phyloP scores from a whole-genome alignment of 495 filamentous ascomycete genomes.

The Penicillium verhagenii region DNA sequence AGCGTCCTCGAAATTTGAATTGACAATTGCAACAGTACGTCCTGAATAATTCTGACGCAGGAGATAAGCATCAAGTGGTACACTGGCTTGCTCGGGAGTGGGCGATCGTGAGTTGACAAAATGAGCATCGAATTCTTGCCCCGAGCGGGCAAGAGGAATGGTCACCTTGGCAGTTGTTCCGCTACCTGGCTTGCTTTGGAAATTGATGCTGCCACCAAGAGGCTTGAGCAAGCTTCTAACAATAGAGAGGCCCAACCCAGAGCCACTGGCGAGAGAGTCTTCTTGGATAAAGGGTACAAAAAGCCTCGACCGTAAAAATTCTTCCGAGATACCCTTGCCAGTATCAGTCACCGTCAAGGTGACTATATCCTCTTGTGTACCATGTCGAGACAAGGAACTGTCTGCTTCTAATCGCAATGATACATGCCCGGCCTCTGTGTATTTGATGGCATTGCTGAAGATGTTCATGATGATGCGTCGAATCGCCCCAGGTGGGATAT shows the following conservation, averaged over 20 bases:
- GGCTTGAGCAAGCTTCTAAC: constrained; percentile 41
- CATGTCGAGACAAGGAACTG: constrained; percentile 18
- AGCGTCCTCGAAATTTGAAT: constrained; percentile 22
- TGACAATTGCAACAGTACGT: constrained; percentile 33
- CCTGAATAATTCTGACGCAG: constrained; percentile 25
- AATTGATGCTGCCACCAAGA: constrained; percentile 40
- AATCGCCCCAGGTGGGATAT: constrained; percentile 60
- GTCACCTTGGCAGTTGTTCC: constrained; percentile 52
- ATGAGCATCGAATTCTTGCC: constrained; percentile 8
- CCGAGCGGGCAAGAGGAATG: constrained; percentile 36
- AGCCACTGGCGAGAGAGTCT: constrained; percentile 42
- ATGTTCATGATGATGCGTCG: constrained; percentile 70
- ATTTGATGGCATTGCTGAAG: constrained; percentile 72
- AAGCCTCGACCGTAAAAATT: constrained; percentile 40
- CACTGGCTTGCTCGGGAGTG: constrained; percentile 10
- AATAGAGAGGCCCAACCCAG: constrained; percentile 45
- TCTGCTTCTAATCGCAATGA: constrained; percentile 52
- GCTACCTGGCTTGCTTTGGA: constrained; percentile 36
- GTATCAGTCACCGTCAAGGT: constrained; percentile 43
- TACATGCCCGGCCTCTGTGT: constrained; percentile 60
- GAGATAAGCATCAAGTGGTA: constrained; percentile 8
- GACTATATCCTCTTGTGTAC: constrained; percentile 25
- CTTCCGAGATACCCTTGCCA: constrained; percentile 41
- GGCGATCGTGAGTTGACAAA: constrained; percentile 1
- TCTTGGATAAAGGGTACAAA: constrained; percentile 52